Conservation (phyloP, 2,329 filamentous ascomycete genomes). For the Grosmannia huntii region DNA sequence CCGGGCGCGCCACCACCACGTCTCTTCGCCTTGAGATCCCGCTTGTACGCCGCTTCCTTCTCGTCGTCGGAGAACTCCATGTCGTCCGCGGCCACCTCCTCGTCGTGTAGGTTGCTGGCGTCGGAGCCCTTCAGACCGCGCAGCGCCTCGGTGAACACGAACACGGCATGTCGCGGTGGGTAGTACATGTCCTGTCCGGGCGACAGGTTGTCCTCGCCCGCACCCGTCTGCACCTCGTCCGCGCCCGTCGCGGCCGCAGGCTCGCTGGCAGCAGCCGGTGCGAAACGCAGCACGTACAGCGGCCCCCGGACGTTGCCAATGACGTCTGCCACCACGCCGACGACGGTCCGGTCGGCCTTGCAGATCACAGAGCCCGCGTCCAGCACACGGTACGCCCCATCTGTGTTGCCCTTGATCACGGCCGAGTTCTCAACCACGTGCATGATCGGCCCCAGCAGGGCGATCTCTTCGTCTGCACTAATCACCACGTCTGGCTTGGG, state of each 20-base stretch:
- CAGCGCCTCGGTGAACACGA: conserved; percentile 76
- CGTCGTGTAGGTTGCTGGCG: conserved; percentile 88
- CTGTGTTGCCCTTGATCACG: conserved; percentile 64
- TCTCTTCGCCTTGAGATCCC: conserved; percentile 54
- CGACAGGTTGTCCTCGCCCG: conserved; percentile 53
- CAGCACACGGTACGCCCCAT: conserved; percentile 74
- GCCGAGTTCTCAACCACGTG: conserved; percentile 66
- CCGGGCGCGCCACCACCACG: conserved; percentile 31
- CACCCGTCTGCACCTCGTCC: conserved; percentile 27
- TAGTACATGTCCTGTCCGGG: conserved; percentile 66
- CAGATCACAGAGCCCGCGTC: conserved; percentile 78
- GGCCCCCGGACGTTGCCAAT: conserved; percentile 78
- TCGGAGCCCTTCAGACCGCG: conserved; percentile 77
- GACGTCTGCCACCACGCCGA: conserved; percentile 75
- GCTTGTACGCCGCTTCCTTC: conserved; percentile 73
- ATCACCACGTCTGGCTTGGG: conserved; percentile 71
- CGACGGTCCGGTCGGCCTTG: conserved; percentile 57
- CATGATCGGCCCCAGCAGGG: conserved; percentile 62
- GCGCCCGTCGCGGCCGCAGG: neutral
- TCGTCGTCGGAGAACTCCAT: conserved; percentile 96
- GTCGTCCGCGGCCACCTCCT: conserved; percentile 76
- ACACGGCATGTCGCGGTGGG: conserved; percentile 62
- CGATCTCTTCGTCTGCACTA: conserved; percentile 62
- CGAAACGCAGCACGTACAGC: conserved; percentile 71
- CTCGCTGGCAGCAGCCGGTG: conserved; percentile 20